Conservation (phyloP, 306 rosid species). For the Macrotyloma uniflorum region DNA sequence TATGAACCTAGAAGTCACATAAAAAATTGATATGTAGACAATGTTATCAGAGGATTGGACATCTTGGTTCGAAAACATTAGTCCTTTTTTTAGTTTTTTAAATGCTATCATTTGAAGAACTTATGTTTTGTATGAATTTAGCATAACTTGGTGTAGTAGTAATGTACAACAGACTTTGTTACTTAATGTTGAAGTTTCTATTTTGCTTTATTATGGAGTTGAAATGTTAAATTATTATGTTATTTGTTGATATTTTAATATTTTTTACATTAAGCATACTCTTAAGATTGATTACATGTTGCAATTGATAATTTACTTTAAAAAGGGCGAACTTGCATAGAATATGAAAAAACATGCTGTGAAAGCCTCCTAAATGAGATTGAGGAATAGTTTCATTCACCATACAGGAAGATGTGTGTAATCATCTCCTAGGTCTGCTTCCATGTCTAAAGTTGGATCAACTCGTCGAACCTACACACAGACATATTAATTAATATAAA, state of each 20-base stretch:
- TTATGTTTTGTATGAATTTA: background rate
- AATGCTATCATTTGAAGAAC: background rate
- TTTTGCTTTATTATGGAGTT: background rate
- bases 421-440: constrained; percentile 97
- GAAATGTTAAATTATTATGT: background rate
- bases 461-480: constrained; percentile 75
- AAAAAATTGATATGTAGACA: background rate
- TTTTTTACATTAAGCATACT: background rate
- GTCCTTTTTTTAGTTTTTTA: background rate
- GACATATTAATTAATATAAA: constrained; percentile 15
- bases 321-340: background rate
- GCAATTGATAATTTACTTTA: constrained; percentile 9
- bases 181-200: background rate
- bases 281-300: background rate
- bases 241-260: background rate
- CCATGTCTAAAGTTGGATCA: constrained; percentile 98
- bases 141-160: background rate
- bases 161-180: background rate
- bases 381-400: constrained; percentile 48
- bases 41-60: background rate
- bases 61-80: background rate
- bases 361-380: constrained; percentile 33
- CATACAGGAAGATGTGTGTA: constrained; percentile 94
- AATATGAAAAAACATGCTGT: background rate
- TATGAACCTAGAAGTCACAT: background rate